Conservation (phyloP, 805 yeast genomes). For the Lachancea quebecensis region DNA sequence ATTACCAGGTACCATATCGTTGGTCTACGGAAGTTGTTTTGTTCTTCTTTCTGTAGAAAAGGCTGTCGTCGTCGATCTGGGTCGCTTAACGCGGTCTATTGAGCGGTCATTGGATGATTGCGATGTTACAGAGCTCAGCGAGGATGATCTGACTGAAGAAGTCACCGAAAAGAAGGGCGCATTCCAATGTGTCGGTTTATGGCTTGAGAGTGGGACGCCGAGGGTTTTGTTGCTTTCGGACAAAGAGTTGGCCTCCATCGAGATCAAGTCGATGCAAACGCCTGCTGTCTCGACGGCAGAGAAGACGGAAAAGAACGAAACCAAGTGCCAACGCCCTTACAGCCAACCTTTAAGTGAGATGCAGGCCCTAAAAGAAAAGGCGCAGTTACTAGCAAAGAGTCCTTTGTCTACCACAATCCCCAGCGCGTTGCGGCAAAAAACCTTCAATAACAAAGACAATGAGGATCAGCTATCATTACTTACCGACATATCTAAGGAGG, state of each 20-base stretch:
- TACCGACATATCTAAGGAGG: constrained; percentile 19
- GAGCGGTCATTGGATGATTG: constrained; percentile 3
- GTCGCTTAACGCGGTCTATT: not conserved
- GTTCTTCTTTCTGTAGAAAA: constrained; percentile 2
- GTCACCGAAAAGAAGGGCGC: not conserved
- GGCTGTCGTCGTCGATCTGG: not conserved
- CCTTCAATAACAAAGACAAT: constrained; percentile 18
- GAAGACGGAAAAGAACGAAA: not conserved
- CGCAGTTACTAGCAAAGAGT: constrained; percentile 10
- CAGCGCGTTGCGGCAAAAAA: constrained; percentile 18
- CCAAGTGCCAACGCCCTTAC: not conserved
- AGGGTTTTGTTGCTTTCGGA: not conserved
- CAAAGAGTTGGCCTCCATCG: not conserved
- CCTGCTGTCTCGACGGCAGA: not conserved
- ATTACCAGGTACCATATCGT: not conserved
- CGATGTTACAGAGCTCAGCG: not conserved
- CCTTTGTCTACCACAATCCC: constrained; percentile 16
- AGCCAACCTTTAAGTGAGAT: constrained; percentile 21
- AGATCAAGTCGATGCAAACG: not conserved
- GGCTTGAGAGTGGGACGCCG: not conserved
- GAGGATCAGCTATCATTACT: constrained; percentile 24
- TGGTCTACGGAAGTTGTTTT: not conserved
- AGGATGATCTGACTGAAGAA: not conserved
- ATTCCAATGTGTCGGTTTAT: not conserved
- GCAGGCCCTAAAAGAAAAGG: constrained; percentile 11